Base-by-base conservation (phyloP, 768 basidiomycete species). In the Leccinum pellstonianum region DNA sequence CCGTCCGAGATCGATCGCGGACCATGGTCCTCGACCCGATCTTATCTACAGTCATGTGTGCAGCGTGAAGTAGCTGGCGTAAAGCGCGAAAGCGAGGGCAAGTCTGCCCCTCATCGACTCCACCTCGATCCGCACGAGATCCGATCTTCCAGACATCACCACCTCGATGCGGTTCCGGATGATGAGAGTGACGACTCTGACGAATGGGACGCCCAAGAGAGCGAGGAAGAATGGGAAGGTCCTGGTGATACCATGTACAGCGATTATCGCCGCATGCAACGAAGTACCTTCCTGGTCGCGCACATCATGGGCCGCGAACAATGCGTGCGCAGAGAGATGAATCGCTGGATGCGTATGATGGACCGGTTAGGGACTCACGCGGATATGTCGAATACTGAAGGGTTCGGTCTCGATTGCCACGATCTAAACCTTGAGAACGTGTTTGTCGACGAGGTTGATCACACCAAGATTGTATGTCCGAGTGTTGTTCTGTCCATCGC, bases 341-440 rank as follows among this genome's bases (percentile, higher is more conserved):
- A 68, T 8, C 76, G 88, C 50, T 93, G 89, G 83, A 79, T 82
- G 77, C 71, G 69, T 29, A 68, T 91, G 67, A 90, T 92, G 88
- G 84, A 86, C 62, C 73, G 77, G 48, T 74, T 90, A 38, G 76
- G 70, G 10, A 74, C 67, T 8, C 69, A 74, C 46, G 69, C 69
- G 46, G 72, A 74, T 52, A 55, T 66, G 10, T 62, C 70, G 55
- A 67, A 63, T 48, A 64, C 47, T 27, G 89, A 90, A 70, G 83
- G 86, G 67, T 93, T 94, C 69, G 85, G 87, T 3, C 73, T 95
- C 54, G 92, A 95, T 67, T 88, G 88, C 66, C 93, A 94, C 64
- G 93, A 95, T 69, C 73, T 95, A 49, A 93, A 90, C 66, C 70
- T 91, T 68, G 90, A 91, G 73, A 94, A 93, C 68, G 76, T 93